Conservation (phyloP, 352 stramenopile species). For the Thalassiosira hispida region DNA sequence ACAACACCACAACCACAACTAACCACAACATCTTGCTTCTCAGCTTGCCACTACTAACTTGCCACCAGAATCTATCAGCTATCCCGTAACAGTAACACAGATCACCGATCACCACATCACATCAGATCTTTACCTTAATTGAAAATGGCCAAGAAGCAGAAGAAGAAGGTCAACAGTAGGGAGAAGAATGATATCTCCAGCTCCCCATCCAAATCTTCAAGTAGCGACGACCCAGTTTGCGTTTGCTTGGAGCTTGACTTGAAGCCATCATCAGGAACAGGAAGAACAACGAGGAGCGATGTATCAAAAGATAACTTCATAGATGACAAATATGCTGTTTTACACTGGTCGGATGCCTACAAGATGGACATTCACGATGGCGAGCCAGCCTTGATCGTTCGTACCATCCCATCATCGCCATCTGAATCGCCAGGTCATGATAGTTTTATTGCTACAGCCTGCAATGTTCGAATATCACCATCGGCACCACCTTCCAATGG, state of each 20-base stretch:
- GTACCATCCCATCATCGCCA: background rate
- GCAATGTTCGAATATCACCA: slow-evolving; percentile 38
- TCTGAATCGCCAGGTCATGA: background rate
- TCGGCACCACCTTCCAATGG: background rate
- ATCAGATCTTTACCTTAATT: background rate
- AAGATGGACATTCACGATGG: slow-evolving; percentile 46
- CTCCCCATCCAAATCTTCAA: slow-evolving; percentile 10
- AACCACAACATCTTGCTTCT: no score
- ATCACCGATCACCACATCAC: background rate
- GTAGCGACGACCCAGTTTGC: slow-evolving; percentile 3
- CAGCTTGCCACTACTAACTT: no score
- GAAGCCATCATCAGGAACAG: background rate
- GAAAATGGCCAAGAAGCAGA: slow-evolving; percentile 40
- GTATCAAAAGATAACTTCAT: slow-evolving; percentile 1
- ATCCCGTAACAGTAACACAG: no score
- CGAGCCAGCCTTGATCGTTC: slow-evolving; percentile 40
- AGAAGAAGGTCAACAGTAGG: slow-evolving; percentile 11
- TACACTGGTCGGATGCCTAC: slow-evolving; percentile 30
- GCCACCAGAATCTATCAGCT: no score
- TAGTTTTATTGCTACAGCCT: slow-evolving; percentile 13
- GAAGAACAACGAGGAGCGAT: background rate
- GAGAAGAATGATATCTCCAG: background rate
- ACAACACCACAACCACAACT: no score
- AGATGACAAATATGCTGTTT: slow-evolving; percentile 22
- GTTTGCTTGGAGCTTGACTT: slow-evolving; percentile 5